A percentile compares a stretch with the other conserved stretches of the same genome.
These are phyloP conservation scores for Sclerotinia spermophila DNA, from an alignment of 2,329 filamentous ascomycete genomes.

Conservation along the genomic window DNA sequence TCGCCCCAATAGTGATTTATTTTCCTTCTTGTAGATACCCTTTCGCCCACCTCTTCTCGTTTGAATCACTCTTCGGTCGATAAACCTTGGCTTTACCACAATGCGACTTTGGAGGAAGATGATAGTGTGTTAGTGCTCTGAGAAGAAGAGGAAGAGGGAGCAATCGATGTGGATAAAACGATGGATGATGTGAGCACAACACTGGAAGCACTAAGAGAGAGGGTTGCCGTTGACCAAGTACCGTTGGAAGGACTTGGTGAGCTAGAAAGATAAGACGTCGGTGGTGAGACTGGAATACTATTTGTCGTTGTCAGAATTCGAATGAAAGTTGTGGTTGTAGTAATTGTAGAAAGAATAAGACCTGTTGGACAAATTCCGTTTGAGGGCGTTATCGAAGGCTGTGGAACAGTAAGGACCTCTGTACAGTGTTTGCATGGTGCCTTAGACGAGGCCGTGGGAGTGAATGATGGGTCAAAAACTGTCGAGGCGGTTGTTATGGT, in stretches of 20 bases:
- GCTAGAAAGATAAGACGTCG: not conserved
- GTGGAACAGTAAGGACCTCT: not conserved
- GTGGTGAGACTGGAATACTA: not conserved
- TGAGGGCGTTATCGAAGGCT: not conserved
- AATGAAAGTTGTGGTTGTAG: constrained; percentile 11
- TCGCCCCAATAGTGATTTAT: not conserved
- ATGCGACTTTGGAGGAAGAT: not conserved
- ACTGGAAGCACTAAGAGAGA: not conserved
- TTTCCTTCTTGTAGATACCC: too few relatives aligned
- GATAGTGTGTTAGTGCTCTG: not conserved
- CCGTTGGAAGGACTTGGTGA: not conserved
- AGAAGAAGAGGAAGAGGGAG: not conserved
- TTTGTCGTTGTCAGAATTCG: not conserved
- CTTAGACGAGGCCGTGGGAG: not conserved
- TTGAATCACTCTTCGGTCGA: not conserved
- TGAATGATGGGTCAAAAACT: not conserved
- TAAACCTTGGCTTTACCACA: not conserved
- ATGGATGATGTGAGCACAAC: not conserved
- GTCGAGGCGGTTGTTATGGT: not conserved
- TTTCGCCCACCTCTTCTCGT: not conserved
- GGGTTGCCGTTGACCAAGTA: not conserved
- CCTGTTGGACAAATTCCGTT: not conserved
- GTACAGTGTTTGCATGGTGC: not conserved
- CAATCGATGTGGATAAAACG: not conserved
- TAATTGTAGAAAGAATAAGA: constrained; percentile 2